These are phyloP conservation scores for Truncatella angustata DNA, from an alignment of 2,329 filamentous ascomycete genomes.

Conservation along the genomic window DNA sequence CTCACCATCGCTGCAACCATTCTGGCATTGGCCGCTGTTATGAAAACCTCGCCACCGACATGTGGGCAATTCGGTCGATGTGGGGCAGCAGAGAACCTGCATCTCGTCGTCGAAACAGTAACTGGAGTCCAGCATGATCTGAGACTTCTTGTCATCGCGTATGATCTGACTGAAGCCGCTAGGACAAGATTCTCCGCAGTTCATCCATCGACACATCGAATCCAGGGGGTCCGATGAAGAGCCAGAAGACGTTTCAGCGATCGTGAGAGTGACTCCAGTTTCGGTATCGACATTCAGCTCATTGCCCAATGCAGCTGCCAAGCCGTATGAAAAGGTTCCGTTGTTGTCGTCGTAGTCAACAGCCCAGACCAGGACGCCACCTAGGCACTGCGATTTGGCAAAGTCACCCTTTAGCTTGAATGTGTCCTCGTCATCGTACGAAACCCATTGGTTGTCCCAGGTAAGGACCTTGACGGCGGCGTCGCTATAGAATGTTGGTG, in stretches of 20 bases:
- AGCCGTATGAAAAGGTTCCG: neutral
- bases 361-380: slow-evolving; percentile 33
- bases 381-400: slow-evolving; percentile 30
- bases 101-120: neutral
- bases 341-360: slow-evolving; percentile 22
- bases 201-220: neutral
- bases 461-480: slow-evolving; percentile 26
- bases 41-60: neutral
- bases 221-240: neutral
- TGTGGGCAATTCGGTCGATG: neutral
- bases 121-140: neutral
- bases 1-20: neutral
- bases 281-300: neutral
- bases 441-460: slow-evolving; percentile 29
- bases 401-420: slow-evolving; percentile 41
- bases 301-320: neutral
- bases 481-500: slow-evolving; percentile 15
- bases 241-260: neutral
- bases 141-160: neutral
- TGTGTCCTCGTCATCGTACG: slow-evolving; percentile 15
- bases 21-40: neutral
- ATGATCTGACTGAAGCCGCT: neutral
- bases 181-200: neutral
- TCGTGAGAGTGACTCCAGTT: neutral
- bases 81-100: neutral